Conservation (phyloP, 78 protist genomes). For the Guillardia theta region DNA sequence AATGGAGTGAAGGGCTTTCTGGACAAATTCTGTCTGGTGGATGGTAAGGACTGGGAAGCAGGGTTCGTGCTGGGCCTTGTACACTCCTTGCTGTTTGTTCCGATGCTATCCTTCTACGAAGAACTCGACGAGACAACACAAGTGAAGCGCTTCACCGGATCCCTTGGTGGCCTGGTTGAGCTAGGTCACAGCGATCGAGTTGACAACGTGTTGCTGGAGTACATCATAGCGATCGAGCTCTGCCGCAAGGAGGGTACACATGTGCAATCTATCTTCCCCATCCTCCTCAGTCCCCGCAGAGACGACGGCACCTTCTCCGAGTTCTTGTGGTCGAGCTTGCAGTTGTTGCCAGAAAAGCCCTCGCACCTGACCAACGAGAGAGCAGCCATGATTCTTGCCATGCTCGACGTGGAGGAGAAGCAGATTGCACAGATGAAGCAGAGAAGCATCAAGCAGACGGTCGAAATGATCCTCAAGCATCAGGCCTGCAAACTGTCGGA, state of each 20-base stretch:
- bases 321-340: neutral
- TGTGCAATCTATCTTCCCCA: neutral
- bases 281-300: neutral
- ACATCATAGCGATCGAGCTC: neutral
- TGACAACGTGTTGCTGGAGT: slow-evolving; percentile 10
- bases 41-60: neutral
- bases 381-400: neutral
- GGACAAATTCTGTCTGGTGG: no score
- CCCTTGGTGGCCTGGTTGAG: neutral
- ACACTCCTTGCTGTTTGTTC: neutral
- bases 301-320: neutral
- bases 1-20: no score
- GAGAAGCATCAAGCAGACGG: neutral
- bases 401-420: neutral
- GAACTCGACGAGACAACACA: neutral
- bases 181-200: neutral
- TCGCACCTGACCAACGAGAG: neutral
- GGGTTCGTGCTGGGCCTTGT: neutral
- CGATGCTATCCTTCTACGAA: neutral
- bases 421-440: neutral
- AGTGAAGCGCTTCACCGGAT: neutral
- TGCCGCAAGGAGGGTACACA: neutral
- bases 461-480: neutral
- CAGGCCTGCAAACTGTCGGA: no score
- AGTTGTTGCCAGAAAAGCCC: neutral